A percentile compares a stretch with the other conserved stretches of the same genome.
Evolutionary conservation across 2,329 filamentous ascomycete genomes (phyloP).

Genomic region (Calonectria multiphialidica): DNA sequence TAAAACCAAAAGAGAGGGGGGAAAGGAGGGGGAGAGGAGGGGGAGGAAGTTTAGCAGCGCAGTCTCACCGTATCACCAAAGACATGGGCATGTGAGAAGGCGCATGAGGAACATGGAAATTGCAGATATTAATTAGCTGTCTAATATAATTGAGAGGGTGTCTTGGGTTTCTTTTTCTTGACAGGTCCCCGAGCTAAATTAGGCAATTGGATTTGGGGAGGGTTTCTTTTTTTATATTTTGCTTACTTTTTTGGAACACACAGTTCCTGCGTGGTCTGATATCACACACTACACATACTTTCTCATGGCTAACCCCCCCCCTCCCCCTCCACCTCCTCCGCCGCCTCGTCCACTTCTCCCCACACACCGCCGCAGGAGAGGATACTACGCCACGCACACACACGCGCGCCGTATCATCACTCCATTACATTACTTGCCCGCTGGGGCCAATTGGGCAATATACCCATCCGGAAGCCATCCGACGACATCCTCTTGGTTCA

Average conservation of each 20-base stretch:
- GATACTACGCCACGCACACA: neutral
- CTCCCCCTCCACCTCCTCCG: too few species aligned
- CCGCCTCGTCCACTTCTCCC: too few species aligned
- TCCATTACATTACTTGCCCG: neutral
- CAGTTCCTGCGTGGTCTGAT: neutral
- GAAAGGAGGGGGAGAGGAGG: neutral
- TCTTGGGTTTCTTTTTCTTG: too few species aligned
- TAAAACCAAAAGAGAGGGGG: neutral
- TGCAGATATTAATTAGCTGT: neutral
- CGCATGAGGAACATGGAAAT: neutral
- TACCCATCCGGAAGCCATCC: conserved; percentile 1
- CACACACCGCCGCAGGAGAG: neutral
- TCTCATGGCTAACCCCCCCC: too few species aligned
- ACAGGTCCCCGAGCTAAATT: too few species aligned
- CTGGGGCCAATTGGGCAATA: neutral
- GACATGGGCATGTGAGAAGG: neutral
- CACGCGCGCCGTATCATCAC: neutral
- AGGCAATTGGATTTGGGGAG: too few species aligned
- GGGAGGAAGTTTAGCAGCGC: neutral
- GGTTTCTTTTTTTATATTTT: too few species aligned
- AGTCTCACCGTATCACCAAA: neutral
- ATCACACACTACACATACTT: too few species aligned
- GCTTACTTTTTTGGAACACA: too few species aligned
- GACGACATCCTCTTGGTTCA: neutral
- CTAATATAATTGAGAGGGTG: too few species aligned